A percentile compares a stretch with the other conserved stretches of the same genome.
These are phyloP conservation scores for Aschersonia sp. DNA, from an alignment of 2,329 filamentous ascomycete species.

Conservation along the genomic window DNA sequence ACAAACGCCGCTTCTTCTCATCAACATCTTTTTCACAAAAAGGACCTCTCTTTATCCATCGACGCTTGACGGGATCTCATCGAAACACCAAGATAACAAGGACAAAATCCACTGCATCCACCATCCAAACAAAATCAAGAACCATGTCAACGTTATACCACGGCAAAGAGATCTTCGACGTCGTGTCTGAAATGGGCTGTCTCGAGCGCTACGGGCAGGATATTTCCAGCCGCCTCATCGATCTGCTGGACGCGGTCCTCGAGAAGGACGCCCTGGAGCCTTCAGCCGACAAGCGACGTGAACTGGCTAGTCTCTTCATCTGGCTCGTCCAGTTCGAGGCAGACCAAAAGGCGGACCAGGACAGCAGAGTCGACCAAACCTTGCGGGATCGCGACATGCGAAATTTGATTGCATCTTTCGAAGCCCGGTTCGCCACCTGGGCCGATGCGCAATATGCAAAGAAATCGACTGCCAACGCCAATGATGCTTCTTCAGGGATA, in stretches of 20 bases:
- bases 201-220: not conserved
- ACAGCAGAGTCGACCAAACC: not conserved
- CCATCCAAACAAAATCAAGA: not conserved
- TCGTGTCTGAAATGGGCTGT: not conserved
- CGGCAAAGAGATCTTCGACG: not conserved
- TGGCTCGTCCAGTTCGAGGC: not conserved
- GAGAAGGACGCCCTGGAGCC: not conserved
- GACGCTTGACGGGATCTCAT: too few species aligned
- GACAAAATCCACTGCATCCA: too few species aligned
- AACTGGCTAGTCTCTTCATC: not conserved
- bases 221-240: not conserved
- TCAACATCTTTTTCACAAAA: too few species aligned
- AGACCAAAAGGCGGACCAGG: not conserved
- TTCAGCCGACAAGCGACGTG: not conserved
- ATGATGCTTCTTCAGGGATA: not conserved
- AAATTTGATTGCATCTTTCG: not conserved
- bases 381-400: not conserved
- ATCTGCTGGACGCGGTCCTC: not conserved
- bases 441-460: not conserved
- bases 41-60: too few species aligned
- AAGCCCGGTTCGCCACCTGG: not conserved
- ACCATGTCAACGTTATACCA: not conserved
- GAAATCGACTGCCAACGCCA: not conserved
- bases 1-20: too few species aligned
- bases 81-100: too few species aligned